Conservation (phyloP, 2,329 filamentous ascomycete species). For the Colletotrichum trifolii region DNA sequence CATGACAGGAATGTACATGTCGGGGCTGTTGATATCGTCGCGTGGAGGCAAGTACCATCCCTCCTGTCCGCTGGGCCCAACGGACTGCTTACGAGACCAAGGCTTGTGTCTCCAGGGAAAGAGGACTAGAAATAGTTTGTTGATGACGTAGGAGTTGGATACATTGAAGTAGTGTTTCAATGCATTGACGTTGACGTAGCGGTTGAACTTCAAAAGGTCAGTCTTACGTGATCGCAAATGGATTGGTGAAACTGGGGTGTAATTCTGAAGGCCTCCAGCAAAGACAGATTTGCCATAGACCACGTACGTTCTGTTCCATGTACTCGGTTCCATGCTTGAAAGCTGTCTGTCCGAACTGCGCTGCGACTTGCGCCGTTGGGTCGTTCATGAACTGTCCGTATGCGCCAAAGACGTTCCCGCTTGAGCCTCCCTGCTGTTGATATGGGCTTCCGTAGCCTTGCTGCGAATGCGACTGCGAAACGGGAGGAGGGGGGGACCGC, state of each 20-base stretch:
- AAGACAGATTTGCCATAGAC: not conserved
- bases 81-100: constrained; percentile 90
- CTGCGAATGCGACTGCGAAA: constrained; percentile 74
- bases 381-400: constrained; percentile 97
- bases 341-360: constrained; percentile 92
- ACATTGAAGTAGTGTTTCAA: constrained; percentile 99
- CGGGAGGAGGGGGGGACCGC: constrained; percentile 89
- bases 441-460: constrained; percentile 77
- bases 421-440: constrained; percentile 69
- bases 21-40: constrained; percentile 96
- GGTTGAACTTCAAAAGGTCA: constrained; percentile 58
- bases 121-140: constrained; percentile 91
- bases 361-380: constrained; percentile 92
- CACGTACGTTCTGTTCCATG: constrained; percentile 89
- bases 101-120: constrained; percentile 98
- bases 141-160: constrained; percentile 94
- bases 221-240: not conserved
- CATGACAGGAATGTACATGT: constrained; percentile 99
- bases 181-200: constrained; percentile 90
- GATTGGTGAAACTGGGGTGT: too few species aligned
- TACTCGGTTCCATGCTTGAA: constrained; percentile 94
- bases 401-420: constrained; percentile 70
- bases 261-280: not conserved
- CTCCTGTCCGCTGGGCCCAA: constrained; percentile 75
- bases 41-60: constrained; percentile 89